Evolutionary conservation across 2,329 filamentous ascomycete genomes (phyloP).

Genomic region (Colletotrichum agaves): DNA sequence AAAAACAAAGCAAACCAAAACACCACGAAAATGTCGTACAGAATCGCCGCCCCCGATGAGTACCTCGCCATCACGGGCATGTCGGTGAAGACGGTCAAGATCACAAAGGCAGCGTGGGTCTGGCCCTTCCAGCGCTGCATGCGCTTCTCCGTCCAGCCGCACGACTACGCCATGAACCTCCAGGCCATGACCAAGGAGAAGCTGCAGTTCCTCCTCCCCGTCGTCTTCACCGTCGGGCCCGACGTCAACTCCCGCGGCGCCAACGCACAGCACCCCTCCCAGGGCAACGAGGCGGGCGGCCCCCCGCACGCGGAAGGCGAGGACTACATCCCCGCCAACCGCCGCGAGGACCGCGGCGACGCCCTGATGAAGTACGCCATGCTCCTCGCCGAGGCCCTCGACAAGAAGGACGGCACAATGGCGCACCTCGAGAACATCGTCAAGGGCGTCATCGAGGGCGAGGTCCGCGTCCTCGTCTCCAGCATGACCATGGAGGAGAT

Average conservation of each 20-base stretch:
- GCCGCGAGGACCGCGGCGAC: constrained; percentile 65
- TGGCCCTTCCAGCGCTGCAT: constrained; percentile 75
- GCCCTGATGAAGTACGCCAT: constrained; percentile 85
- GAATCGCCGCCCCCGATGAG: constrained; percentile 79
- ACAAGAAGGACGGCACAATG: constrained; percentile 52
- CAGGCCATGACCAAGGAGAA: constrained; percentile 94
- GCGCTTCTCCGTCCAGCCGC: constrained; percentile 73
- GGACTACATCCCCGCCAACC: constrained; percentile 37
- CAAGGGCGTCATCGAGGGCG: constrained; percentile 90
- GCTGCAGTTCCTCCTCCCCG: constrained; percentile 82
- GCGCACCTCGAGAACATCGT: constrained; percentile 84
- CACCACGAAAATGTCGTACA: constrained; percentile 66
- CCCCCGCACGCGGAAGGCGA: constrained; percentile 37
- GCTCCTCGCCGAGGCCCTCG: constrained; percentile 77
- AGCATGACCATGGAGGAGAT: constrained; percentile 96
- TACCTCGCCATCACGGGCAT: constrained; percentile 90
- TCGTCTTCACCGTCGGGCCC: constrained; percentile 88
- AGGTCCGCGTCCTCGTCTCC: constrained; percentile 84
- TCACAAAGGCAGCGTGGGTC: constrained; percentile 81
- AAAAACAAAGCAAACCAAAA: constrained; percentile 35
- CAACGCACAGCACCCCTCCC: constrained; percentile 46
- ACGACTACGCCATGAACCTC: constrained; percentile 84
- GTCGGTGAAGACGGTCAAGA: constrained; percentile 77
- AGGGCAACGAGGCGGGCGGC: constrained; percentile 18
- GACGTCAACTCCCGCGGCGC: constrained; percentile 72